Evolutionary conservation across 2,329 filamentous ascomycete species (phyloP).

Genomic region (Fusarium pseudocircinatum): DNA sequence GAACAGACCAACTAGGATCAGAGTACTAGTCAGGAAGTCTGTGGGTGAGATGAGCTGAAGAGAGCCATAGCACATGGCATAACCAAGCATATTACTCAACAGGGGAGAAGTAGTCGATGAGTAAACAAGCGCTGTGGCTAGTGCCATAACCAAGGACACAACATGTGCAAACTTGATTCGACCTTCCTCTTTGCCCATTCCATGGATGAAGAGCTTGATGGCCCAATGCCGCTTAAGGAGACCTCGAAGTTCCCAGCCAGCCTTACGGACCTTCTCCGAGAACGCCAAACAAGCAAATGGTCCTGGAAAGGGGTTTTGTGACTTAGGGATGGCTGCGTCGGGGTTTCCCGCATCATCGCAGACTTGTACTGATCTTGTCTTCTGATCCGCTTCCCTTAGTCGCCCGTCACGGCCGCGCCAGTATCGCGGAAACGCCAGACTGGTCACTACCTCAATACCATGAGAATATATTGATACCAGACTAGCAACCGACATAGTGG

Average conservation of each 20-base stretch:
- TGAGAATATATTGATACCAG: conserved; percentile 80
- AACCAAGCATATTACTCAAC: conserved; percentile 86
- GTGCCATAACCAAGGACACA: conserved; percentile 63
- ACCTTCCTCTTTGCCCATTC: conserved; percentile 57
- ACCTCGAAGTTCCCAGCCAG: conserved; percentile 61
- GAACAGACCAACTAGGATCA: conserved; percentile 83
- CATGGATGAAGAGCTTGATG: conserved; percentile 61
- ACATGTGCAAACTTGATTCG: conserved; percentile 67
- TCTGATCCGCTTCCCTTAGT: conserved; percentile 58
- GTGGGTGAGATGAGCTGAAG: conserved; percentile 89
- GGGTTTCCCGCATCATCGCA: conserved; percentile 49
- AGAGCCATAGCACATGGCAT: conserved; percentile 85
- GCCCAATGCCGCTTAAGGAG: conserved; percentile 63
- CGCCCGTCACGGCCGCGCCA: conserved; percentile 63
- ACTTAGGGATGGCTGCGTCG: conserved; percentile 34
- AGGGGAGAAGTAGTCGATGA: conserved; percentile 68
- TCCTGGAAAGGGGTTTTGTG: conserved; percentile 46
- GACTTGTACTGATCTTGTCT: conserved; percentile 50
- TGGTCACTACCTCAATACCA: conserved; percentile 68
- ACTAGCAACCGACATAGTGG: conserved; percentile 79
- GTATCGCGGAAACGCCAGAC: conserved; percentile 77
- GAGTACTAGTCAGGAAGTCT: conserved; percentile 81
- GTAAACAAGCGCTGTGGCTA: conserved; percentile 68
- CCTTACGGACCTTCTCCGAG: conserved; percentile 36
- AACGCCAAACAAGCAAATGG: conserved; percentile 48